Evolutionary conservation across 2,329 filamentous ascomycete species (phyloP).

Genomic region (Blastomyces emzantsi): DNA sequence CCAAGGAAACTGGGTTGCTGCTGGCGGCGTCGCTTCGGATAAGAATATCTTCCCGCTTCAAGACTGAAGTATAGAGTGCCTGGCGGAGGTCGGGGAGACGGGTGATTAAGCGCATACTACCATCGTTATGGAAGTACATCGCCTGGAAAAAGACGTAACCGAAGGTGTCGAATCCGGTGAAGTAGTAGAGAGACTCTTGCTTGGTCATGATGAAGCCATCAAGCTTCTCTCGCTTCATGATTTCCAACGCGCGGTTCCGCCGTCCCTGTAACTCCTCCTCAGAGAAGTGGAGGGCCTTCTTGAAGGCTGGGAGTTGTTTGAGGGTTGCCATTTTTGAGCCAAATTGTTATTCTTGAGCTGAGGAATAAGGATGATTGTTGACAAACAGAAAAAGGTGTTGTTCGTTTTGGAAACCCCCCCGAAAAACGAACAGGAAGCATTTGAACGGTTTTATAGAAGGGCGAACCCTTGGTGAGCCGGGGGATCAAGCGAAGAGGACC

Average conservation of each 20-base stretch:
- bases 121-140: conserved; percentile 31
- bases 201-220: conserved; percentile 30
- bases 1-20: conserved; percentile 25
- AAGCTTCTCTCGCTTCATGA: conserved; percentile 28
- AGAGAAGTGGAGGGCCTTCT: conserved; percentile 25
- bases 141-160: conserved; percentile 32
- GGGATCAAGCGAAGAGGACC: neutral
- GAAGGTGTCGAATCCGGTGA: conserved; percentile 30
- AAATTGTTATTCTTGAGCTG: neutral
- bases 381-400: neutral
- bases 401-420: neutral
- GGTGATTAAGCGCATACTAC: conserved; percentile 27
- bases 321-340: conserved; percentile 11
- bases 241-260: conserved; percentile 19
- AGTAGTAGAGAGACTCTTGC: conserved; percentile 27
- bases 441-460: neutral
- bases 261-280: conserved; percentile 22
- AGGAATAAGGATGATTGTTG: neutral
- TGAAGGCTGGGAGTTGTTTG: conserved; percentile 21
- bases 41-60: conserved; percentile 25
- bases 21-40: conserved; percentile 25
- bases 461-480: neutral
- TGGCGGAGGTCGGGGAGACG: conserved; percentile 25
- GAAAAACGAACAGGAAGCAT: neutral
- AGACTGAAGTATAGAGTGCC: conserved; percentile 28